These are phyloP conservation scores for Volvox africanus DNA, from an alignment of 139 green algal genomes.

Conservation along the genomic window DNA sequence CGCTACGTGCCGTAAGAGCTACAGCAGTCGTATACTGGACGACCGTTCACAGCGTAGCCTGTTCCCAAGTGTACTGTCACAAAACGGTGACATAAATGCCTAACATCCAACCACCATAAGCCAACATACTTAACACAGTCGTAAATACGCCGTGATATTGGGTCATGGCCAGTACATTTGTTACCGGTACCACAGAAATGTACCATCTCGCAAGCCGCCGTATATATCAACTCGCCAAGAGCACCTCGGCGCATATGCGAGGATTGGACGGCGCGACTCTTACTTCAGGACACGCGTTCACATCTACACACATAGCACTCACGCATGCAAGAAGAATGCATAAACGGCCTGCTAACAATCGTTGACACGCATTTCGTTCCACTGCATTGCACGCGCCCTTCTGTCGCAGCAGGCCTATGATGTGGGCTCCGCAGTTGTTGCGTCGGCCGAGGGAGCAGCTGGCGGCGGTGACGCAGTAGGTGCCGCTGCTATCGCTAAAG, in stretches of 20 bases:
- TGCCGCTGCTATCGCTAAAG: constrained; percentile 6
- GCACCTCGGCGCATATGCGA: constrained; percentile 9
- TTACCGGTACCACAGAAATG: neutral
- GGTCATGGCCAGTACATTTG: neutral
- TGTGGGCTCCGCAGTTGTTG: neutral
- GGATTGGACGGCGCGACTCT: neutral
- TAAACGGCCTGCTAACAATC: neutral
- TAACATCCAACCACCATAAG: neutral
- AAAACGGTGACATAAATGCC: neutral
- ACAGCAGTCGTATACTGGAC: neutral
- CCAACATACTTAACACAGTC: neutral
- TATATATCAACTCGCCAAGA: neutral
- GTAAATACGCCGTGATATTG: neutral
- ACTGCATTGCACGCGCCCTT: neutral
- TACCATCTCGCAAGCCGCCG: too few species aligned
- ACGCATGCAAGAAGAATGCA: constrained; percentile 7
- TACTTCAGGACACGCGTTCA: neutral
- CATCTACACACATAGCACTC: neutral
- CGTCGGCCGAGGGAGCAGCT: neutral
- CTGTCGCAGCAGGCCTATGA: neutral
- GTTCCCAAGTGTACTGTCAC: too few species aligned
- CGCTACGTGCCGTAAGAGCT: neutral
- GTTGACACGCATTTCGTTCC: neutral
- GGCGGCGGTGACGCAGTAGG: neutral
- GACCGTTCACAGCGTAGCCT: neutral